Evolutionary conservation across 305 asterid genomes (phyloP).

Genomic region (Andrographis paniculata): DNA sequence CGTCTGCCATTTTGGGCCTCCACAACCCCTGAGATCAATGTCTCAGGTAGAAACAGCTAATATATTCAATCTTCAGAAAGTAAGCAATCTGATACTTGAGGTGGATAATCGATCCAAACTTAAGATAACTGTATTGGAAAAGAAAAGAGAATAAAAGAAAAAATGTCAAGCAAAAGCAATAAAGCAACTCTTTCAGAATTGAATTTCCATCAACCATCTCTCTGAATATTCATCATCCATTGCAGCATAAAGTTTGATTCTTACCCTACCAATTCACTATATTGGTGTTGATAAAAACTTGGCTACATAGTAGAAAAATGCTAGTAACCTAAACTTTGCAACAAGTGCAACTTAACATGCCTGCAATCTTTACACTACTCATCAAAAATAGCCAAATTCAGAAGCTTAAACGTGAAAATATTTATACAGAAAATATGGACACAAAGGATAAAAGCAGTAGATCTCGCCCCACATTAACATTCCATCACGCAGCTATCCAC

Average conservation of each 20-base stretch:
- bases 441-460: conserved; percentile 8
- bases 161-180: no score
- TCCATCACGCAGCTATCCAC: conserved; percentile 12
- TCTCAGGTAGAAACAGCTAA: conserved; percentile 23
- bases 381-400: neutral
- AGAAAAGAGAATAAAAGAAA: neutral
- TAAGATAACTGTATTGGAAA: conserved; percentile 13
- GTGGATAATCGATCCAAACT: conserved; percentile 15
- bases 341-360: neutral
- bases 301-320: neutral
- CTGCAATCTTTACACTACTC: neutral
- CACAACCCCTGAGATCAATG: conserved; percentile 23
- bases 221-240: neutral
- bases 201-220: neutral
- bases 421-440: conserved; percentile 1
- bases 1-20: conserved; percentile 54
- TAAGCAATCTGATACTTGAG: conserved; percentile 15
- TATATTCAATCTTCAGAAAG: conserved; percentile 18
- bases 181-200: neutral
- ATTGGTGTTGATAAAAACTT: conserved; percentile 10
- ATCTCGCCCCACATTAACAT: conserved; percentile 24
- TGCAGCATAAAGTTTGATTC: neutral
- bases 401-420: neutral
- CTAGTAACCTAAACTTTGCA: conserved; percentile 3
- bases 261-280: conserved; percentile 2